Base-by-base conservation (phyloP, 257 asterid species). In the Solanum paucissectum region DNA sequence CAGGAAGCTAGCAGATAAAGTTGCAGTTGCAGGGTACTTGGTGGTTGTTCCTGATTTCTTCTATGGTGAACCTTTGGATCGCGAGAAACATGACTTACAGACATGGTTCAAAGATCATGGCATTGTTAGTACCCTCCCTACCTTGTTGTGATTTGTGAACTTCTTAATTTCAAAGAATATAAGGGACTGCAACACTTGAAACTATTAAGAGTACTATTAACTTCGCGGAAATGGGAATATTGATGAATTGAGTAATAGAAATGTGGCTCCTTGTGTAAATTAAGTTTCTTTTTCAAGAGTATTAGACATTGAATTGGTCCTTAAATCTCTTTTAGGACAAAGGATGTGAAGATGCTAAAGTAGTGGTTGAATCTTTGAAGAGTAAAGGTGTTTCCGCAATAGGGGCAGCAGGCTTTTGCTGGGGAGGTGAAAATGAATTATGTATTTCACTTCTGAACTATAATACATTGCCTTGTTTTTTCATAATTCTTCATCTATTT, bases 401-500 rank as follows among this genome's bases (percentile, higher is more conserved):
- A 29, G 98, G 98, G 44, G 95, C 91, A 68, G 95, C 93, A 81
- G 98, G 98, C 36, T 95, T 93, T 89, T 95, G 98, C 90, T 94
- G 98, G 98, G 98, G 98, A 88, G 98, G 98, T 93, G 87, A 86
- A 46, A 34, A 82, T 34, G 5, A 42, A 75, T 69, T 68, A 3
- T 37, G 34, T 23, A 21, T 23, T 13, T 44, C 33, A 66, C 5
- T 34, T 85, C 32, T 84, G 1, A 84, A 44, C 23, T 58, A 38
- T 27, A 44, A 29, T 14, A 81, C 12, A 21, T 13, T 46, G 12
- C 55, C 21, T 4, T 49, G 52, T 32, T 36, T 73, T 20, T 20
- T 23, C 32, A 73, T 73, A 68, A 3, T 14, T 1, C 29, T 12
- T 34, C 11, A 29, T 0, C 32, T 29, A 44, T 49, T 73, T 42